A percentile compares a stretch with the other conserved stretches of the same genome.
Conservation (phyloP, 1,284 basidiomycete genomes). For the Thelephora terrestris region DNA sequence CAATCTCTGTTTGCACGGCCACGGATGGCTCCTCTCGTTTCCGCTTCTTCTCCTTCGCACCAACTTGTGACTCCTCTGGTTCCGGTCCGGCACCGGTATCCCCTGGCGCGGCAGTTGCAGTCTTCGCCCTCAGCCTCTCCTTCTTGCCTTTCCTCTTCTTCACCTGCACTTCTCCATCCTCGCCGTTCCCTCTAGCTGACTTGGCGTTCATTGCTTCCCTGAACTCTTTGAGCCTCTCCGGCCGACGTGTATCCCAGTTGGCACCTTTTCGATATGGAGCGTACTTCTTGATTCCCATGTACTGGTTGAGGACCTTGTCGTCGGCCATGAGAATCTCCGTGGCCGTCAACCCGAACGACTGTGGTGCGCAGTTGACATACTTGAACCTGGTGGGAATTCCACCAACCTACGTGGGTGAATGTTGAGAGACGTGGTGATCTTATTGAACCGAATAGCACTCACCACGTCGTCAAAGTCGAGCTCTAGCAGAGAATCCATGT, state of each 20-base stretch:
- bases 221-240: constrained; percentile 67
- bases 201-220: constrained; percentile 40
- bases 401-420: constrained; percentile 52
- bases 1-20: constrained; percentile 1
- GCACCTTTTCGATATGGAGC: constrained; percentile 72
- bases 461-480: constrained; percentile 97
- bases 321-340: constrained; percentile 89
- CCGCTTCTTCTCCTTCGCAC: constrained; percentile 9
- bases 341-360: constrained; percentile 68
- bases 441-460: constrained; percentile 19
- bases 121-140: constrained; percentile 50
- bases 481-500: constrained; percentile 85
- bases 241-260: constrained; percentile 57
- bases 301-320: constrained; percentile 88
- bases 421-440: neutral
- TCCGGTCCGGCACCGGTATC: constrained; percentile 16
- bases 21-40: constrained; percentile 7
- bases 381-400: constrained; percentile 91
- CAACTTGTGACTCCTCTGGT: constrained; percentile 13
- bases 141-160: constrained; percentile 73
- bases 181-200: constrained; percentile 7
- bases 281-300: constrained; percentile 81
- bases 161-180: constrained; percentile 12
- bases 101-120: constrained; percentile 14
- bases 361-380: constrained; percentile 67